Percentiles rank a stretch among this genome's conserved stretches.
These are phyloP conservation scores for Xylaria acuta DNA, from an alignment of 495 filamentous ascomycete species.

Conservation along the genomic window DNA sequence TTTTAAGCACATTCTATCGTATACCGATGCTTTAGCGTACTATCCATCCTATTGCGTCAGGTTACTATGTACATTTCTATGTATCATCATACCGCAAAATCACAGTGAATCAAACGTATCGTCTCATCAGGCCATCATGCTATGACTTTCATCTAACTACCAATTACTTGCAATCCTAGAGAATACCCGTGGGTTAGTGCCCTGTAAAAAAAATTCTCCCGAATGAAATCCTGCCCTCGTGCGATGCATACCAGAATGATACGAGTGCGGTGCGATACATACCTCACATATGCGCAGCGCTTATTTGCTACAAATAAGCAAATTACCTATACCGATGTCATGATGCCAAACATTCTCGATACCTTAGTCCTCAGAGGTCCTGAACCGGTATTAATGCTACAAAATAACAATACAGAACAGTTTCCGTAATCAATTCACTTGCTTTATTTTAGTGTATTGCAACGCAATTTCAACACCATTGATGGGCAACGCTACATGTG, in stretches of 20 bases:
- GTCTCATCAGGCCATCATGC: conserved; percentile 20
- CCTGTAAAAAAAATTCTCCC: not conserved
- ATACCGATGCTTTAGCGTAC: conserved; percentile 4
- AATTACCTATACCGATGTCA: conserved; percentile 5
- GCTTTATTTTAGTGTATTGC: not conserved
- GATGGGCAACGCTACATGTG: not conserved
- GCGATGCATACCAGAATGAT: conserved; percentile 3
- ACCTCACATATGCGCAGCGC: not conserved
- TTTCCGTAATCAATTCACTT: not conserved
- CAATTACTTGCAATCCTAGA: not conserved
- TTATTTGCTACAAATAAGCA: not conserved
- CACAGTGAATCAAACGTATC: not conserved
- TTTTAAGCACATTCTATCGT: not conserved
- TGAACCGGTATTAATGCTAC: not conserved
- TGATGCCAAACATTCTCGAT: not conserved
- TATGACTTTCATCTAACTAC: not conserved
- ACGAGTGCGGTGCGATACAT: conserved; percentile 2
- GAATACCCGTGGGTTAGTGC: not conserved
- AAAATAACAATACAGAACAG: not conserved
- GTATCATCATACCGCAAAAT: conserved; percentile 5
- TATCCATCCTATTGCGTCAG: not conserved
- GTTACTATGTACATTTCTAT: not conserved
- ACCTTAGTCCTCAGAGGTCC: not conserved
- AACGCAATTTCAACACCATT: not conserved
- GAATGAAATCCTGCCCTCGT: not conserved